phyloP scores from a whole-genome alignment of 352 stramenopile genomes.

The Halophytophthora batemanensis region DNA sequence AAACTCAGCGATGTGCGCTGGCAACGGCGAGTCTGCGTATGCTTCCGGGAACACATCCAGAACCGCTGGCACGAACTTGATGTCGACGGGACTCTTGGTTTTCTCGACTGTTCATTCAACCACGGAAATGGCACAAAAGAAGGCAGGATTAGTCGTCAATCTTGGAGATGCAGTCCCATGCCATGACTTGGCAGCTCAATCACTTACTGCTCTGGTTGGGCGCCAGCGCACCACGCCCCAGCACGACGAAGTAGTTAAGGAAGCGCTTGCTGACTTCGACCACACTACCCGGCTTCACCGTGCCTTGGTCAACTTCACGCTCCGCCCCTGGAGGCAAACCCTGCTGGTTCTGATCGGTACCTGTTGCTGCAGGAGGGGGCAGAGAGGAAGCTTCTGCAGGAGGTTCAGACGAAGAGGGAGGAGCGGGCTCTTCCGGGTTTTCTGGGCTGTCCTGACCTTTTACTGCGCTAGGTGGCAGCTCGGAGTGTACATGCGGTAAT shows the following conservation, averaged over 20 bases:
- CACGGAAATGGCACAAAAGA: neutral
- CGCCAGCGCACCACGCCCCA: conserved; percentile 55
- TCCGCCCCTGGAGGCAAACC: conserved; percentile 19
- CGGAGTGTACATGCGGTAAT: conserved; percentile 17
- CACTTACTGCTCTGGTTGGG: conserved; percentile 65
- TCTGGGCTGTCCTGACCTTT: conserved; percentile 59
- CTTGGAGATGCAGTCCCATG: neutral
- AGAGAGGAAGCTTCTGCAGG: conserved; percentile 16
- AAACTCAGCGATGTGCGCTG: conserved; percentile 71
- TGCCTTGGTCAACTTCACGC: conserved; percentile 27
- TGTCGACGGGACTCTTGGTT: conserved; percentile 64
- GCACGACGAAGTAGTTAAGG: conserved; percentile 81
- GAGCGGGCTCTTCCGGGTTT: conserved; percentile 36
- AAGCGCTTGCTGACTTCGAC: conserved; percentile 80
- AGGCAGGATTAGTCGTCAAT: neutral
- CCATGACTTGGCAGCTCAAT: neutral
- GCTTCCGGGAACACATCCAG: conserved; percentile 66
- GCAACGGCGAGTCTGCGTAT: conserved; percentile 52
- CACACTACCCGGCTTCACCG: conserved; percentile 44
- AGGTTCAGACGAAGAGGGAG: conserved; percentile 4
- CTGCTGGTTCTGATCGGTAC: conserved; percentile 38
- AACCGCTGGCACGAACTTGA: conserved; percentile 63
- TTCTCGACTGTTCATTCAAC: conserved; percentile 48
- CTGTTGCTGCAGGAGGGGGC: conserved; percentile 8
- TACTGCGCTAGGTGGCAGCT: conserved; percentile 21